These are phyloP conservation scores for Podospora pseudocomata DNA, from an alignment of 495 filamentous ascomycete genomes.

Conservation along the genomic window DNA sequence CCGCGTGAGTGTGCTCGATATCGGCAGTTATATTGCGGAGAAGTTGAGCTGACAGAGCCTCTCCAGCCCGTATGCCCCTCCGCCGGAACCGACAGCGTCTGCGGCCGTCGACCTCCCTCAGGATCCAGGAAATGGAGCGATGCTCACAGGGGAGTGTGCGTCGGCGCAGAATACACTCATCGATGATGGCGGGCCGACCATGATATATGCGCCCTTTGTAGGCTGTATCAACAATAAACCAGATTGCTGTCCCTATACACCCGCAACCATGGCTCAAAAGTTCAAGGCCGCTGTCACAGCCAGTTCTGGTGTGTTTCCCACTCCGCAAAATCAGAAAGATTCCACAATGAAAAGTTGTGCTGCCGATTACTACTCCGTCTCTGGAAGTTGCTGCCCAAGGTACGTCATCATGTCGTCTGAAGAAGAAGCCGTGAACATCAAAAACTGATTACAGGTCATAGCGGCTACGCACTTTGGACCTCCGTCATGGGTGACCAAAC, in stretches of 20 bases:
- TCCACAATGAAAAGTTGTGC: constrained; percentile 18
- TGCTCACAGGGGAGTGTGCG: constrained; percentile 19
- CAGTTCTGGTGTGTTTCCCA: constrained; percentile 4
- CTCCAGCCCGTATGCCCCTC: neutral
- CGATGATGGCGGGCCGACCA: constrained; percentile 17
- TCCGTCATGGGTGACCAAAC: constrained; percentile 21
- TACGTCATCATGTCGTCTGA: constrained; percentile 2
- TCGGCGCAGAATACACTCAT: constrained; percentile 21
- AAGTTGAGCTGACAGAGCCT: neutral
- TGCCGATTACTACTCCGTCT: constrained; percentile 21
- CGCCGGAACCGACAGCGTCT: neutral
- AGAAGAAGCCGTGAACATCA: neutral
- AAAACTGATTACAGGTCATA: constrained; percentile 3
- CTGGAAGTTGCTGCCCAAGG: constrained; percentile 28
- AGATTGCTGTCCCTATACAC: constrained; percentile 26
- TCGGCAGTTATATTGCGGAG: neutral
- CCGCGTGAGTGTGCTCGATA: neutral
- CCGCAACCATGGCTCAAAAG: neutral
- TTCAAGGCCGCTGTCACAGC: neutral
- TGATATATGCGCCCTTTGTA: constrained; percentile 24
- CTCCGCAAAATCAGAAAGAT: constrained; percentile 10
- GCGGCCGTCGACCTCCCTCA: neutral
- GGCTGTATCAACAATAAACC: constrained; percentile 22
- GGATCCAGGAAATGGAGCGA: constrained; percentile 5
- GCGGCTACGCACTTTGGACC: constrained; percentile 25